Evolutionary conservation across 2,329 filamentous ascomycete genomes (phyloP), one percentile per base, ranked within the genome.

Genomic region (Magnaporthiopsis poae): DNA sequence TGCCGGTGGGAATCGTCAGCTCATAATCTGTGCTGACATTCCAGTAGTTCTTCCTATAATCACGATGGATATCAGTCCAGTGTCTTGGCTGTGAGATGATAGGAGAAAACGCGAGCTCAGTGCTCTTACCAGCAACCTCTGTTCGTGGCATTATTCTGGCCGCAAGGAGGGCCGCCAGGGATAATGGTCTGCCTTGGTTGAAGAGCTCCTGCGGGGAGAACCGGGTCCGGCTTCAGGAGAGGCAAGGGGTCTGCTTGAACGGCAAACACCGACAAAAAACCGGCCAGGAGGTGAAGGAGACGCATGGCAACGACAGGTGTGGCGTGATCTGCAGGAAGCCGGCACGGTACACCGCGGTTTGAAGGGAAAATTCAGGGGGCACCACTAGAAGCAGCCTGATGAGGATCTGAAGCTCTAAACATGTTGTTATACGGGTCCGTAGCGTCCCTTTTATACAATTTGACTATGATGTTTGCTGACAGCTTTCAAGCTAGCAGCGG

Each of bases 21-120:
- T 75, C 74, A 31, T 73, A 75, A 63, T 76, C 74, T 12, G 74
- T 74, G 64, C 68, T 69, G 68, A 76, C 70, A 64, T 70, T 72
- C 68, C 70, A 76, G 67, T 68, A 69, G 68, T 75, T 73, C 60
- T 69, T 73, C 75, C 75, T 60, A 12, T 60, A 12, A 12, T 29
- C 9, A 46, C 39, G 15, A 46, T 18, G 18, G 15, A 36, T 5
- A 15, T 46, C 39, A 18, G 39, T 11, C 12, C 11, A 11, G 11
- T 1, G 35, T 13, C 35, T 36, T 46, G 39, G 13, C 3, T 18
- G 15, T 12, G 5, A 18, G 11, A 36, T 13, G 39, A 5, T 5
- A 46, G 18, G 15, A 15, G 39, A 18, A 46, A 18, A 3, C 39
- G 5, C 5, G 13, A 27, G 59, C 9, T 25, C 11, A 27, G 11